Base-by-base conservation (phyloP, 768 basidiomycete genomes). In the Phaffia tasmanica region DNA sequence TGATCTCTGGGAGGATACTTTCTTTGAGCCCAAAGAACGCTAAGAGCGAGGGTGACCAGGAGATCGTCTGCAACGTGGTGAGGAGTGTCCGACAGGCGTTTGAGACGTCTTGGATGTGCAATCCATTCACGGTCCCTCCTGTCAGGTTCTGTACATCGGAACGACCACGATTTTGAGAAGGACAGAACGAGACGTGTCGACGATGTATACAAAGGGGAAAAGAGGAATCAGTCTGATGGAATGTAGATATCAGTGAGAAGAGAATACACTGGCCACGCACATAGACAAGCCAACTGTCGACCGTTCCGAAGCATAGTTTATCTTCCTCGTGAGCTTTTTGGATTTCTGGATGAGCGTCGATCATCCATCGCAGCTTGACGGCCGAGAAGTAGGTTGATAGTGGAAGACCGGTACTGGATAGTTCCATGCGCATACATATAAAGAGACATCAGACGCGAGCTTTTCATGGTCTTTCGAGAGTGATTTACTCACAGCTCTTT, bases 331-430 rank as follows among this genome's bases (percentile, higher is more conserved):
- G 86, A 0, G 95, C 93, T 53, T 82, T 80, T 46, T 80, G 76
- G 63, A 98, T 90, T 35, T 84, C 83, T 3, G 81, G 80, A 73
- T 86, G 78, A 74, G 97, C 84, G 75, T 94, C 88, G 69, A 94
- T 84, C 87, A 99, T 90, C 94, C 94, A 99, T 55, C 88, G 84
- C 70, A 95, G 81, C 78, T 97, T 98, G 76, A 95, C 86, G 21
- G 87, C 94, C 27, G 93, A 95, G 79, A 99, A 99, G 78, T 99
- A 99, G 0, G 94, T 98, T 19, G 93, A 95, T 9, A 97, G 81
- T n/a, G 87, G 88, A 49, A 95, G 83, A 46, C 93, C 93, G 57
- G 91, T 93, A 68, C 89, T 94, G 51, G 2, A 3, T 23, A 54
- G 35, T 2, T 18, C n/a, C 4, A n/a, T 50, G 16, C 30, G 50